Evolutionary conservation across 352 stramenopile genomes (phyloP).

Genomic region (Blastocystis sp.): DNA sequence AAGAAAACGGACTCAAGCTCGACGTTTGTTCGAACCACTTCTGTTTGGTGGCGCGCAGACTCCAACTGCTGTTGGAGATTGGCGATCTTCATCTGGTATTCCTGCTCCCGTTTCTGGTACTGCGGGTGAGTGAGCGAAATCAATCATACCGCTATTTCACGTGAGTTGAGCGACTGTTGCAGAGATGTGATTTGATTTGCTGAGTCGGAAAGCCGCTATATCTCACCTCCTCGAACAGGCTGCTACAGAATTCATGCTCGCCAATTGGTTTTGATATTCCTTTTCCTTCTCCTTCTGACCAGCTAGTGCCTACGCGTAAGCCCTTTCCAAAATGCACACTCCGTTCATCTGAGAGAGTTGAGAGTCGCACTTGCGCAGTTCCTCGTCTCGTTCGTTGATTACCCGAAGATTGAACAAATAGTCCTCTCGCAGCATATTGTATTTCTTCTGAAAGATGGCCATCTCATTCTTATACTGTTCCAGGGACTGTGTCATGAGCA

Average conservation of each 20-base stretch:
- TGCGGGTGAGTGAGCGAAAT: background rate
- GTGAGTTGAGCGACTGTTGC: background rate
- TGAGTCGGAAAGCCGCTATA: background rate
- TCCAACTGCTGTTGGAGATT: constrained; percentile 21
- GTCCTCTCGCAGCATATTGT: constrained; percentile 45
- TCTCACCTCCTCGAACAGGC: background rate
- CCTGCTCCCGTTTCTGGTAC: background rate
- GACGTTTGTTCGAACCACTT: constrained; percentile 30
- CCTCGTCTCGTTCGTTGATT: constrained; percentile 53
- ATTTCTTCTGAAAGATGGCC: constrained; percentile 54
- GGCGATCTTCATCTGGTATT: background rate
- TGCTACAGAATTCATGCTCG: background rate
- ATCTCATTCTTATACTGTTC: constrained; percentile 54
- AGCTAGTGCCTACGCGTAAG: background rate
- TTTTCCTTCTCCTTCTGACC: background rate
- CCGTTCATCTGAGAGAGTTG: background rate
- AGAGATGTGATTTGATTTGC: background rate
- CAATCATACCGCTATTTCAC: background rate
- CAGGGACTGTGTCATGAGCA: constrained; percentile 39
- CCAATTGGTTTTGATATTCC: constrained; percentile 9
- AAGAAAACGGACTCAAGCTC: background rate
- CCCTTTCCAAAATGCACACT: background rate
- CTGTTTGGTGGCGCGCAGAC: background rate
- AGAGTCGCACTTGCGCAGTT: constrained; percentile 28
- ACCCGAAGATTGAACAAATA: constrained; percentile 42